phyloP scores from a whole-genome alignment of 805 yeast genomes.

The Candida silvicultrix region DNA sequence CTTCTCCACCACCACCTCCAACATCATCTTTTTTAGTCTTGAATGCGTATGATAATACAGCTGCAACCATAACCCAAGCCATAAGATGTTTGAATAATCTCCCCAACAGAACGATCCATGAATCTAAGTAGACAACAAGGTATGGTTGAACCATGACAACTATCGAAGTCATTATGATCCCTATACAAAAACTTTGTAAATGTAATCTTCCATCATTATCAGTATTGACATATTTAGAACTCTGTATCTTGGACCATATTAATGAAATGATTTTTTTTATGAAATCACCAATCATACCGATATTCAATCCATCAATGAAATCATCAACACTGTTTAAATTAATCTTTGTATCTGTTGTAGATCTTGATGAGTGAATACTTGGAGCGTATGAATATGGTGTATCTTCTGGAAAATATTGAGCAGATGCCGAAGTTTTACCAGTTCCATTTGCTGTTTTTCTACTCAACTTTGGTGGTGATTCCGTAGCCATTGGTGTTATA shows the following conservation, averaged over 20 bases:
- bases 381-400: neutral
- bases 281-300: constrained; percentile 2
- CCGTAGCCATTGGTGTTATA: neutral
- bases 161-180: constrained; percentile 11
- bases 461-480: neutral
- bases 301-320: constrained; percentile 10
- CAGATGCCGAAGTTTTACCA: neutral
- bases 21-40: constrained; percentile 5
- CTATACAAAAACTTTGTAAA: constrained; percentile 20
- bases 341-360: neutral
- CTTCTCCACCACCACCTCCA: too few relatives aligned
- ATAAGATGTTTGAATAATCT: constrained; percentile 12
- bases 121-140: constrained; percentile 14
- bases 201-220: constrained; percentile 19
- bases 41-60: constrained; percentile 10
- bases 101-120: constrained; percentile 17
- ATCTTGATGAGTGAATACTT: neutral
- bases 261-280: constrained; percentile 1
- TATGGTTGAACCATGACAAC: constrained; percentile 19
- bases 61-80: constrained; percentile 14
- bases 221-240: constrained; percentile 17
- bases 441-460: neutral
- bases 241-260: constrained; percentile 4
- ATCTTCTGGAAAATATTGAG: neutral
- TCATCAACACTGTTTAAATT: constrained; percentile 1